Conservation (phyloP, 2,329 filamentous ascomycete species). For the Alternaria alternata region DNA sequence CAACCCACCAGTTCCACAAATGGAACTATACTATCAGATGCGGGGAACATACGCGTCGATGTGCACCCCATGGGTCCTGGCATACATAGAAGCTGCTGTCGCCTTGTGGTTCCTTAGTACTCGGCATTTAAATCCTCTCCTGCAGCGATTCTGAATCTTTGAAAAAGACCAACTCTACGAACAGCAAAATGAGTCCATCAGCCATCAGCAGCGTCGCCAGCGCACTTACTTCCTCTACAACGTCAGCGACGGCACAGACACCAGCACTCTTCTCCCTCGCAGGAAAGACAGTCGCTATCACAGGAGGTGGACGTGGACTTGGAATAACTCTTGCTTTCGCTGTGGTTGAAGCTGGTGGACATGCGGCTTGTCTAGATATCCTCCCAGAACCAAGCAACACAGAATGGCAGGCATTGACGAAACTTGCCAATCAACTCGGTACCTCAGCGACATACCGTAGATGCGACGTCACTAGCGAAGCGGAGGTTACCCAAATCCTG, state of each 20-base stretch:
- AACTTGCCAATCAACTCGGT: conserved; percentile 50
- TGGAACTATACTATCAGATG: background rate
- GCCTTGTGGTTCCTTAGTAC: background rate
- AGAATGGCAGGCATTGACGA: conserved; percentile 56
- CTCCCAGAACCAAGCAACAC: conserved; percentile 48
- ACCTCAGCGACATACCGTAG: conserved; percentile 52
- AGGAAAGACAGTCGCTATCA: conserved; percentile 57
- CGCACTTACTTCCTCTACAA: conserved; percentile 1
- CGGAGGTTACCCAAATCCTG: conserved; percentile 47
- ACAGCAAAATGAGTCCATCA: conserved; percentile 5
- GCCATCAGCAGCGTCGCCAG: conserved; percentile 2
- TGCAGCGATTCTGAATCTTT: background rate
- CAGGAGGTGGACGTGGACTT: conserved; percentile 61
- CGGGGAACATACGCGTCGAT: conserved; percentile 1
- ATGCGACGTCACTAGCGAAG: conserved; percentile 60
- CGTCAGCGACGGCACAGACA: conserved; percentile 5
- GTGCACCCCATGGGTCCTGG: background rate
- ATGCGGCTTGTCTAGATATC: conserved; percentile 60
- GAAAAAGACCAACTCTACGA: background rate
- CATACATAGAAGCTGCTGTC: background rate
- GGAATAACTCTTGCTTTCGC: conserved; percentile 61
- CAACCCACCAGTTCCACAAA: background rate
- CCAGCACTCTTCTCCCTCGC: conserved; percentile 12
- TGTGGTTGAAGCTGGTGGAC: conserved; percentile 59
- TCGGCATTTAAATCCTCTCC: background rate